These are phyloP conservation scores for Lecanicillium sp. DNA, from an alignment of 2,329 filamentous ascomycete genomes.

Conservation along the genomic window DNA sequence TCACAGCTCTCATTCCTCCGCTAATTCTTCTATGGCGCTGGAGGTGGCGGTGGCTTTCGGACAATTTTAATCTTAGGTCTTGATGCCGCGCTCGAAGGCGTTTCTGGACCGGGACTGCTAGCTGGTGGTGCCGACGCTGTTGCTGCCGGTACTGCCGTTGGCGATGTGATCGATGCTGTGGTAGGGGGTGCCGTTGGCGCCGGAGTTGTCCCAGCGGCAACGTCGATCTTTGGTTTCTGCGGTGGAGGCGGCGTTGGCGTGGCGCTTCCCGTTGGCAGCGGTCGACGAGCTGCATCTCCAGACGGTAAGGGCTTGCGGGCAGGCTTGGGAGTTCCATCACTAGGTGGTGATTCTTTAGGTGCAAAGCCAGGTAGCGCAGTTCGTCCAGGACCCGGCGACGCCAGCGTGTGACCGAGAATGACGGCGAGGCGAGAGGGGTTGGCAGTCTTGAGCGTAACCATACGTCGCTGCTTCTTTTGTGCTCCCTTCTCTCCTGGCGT, in stretches of 20 bases:
- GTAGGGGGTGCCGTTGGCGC: conserved; percentile 13
- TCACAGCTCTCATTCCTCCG: no score
- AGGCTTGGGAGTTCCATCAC: conserved; percentile 3
- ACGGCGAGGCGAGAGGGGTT: conserved; percentile 26
- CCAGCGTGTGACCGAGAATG: conserved; percentile 21
- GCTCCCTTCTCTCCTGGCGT: conserved; percentile 14
- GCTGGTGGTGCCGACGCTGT: not conserved
- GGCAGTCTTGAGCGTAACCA: conserved; percentile 29
- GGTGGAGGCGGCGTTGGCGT: conserved; percentile 15
- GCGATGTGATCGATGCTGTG: not conserved
- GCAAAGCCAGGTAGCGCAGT: conserved; percentile 25
- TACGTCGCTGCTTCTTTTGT: conserved; percentile 20
- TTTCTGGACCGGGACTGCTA: conserved; percentile 12
- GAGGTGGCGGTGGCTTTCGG: conserved; percentile 22
- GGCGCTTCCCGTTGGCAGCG: not conserved
- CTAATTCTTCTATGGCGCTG: conserved; percentile 5
- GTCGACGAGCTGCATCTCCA: conserved; percentile 1
- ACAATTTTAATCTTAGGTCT: conserved; percentile 30
- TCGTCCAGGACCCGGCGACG: conserved; percentile 15
- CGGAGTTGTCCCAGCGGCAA: conserved; percentile 14
- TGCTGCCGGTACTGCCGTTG: not conserved
- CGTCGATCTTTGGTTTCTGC: conserved; percentile 19
- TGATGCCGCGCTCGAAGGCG: conserved; percentile 10
- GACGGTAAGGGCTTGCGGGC: conserved; percentile 8
- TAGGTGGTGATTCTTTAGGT: conserved; percentile 17